Percentiles rank a stretch among this genome's conserved stretches.
phyloP scores from a whole-genome alignment of 768 basidiomycete species.

The Amanita molliuscula region DNA sequence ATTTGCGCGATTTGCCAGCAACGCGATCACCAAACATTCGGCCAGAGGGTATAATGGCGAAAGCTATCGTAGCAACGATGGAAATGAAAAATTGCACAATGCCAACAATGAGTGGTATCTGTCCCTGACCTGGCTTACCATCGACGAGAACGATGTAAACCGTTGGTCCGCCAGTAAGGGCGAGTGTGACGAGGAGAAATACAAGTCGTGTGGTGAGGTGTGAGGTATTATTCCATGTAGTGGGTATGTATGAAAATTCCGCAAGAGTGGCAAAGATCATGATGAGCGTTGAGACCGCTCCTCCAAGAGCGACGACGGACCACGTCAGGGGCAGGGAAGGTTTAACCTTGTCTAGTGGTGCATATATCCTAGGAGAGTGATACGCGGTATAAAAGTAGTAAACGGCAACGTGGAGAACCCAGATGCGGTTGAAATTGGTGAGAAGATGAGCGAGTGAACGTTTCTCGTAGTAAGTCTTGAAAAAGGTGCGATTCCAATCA shows the following conservation, averaged over 20 bases:
- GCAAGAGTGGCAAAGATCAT: constrained; percentile 91
- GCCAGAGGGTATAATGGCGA: constrained; percentile 87
- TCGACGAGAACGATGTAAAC: constrained; percentile 88
- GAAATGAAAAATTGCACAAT: constrained; percentile 94
- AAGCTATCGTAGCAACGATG: constrained; percentile 69
- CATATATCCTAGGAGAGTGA: constrained; percentile 90
- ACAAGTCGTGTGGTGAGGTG: constrained; percentile 90
- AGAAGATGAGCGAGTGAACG: constrained; percentile 88
- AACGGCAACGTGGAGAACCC: constrained; percentile 90
- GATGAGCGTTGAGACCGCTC: constrained; percentile 86
- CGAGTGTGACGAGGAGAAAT: constrained; percentile 88
- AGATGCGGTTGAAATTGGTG: constrained; percentile 98
- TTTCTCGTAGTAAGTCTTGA: constrained; percentile 98
- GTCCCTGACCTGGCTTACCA: constrained; percentile 41
- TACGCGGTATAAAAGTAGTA: constrained; percentile 99
- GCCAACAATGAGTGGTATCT: constrained; percentile 82
- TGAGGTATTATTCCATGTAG: constrained; percentile 97
- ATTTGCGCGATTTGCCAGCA: constrained; percentile 94
- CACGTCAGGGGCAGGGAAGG: constrained; percentile 89
- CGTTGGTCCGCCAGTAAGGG: constrained; percentile 86
- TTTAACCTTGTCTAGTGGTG: constrained; percentile 47
- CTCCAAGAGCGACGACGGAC: constrained; percentile 94
- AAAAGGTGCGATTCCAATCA: constrained; percentile 92
- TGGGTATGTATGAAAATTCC: constrained; percentile 95
- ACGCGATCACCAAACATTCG: constrained; percentile 99